Evolutionary conservation across 2,329 filamentous ascomycete genomes (phyloP).

Genomic region (Ceratocystis cacaofunesta): DNA sequence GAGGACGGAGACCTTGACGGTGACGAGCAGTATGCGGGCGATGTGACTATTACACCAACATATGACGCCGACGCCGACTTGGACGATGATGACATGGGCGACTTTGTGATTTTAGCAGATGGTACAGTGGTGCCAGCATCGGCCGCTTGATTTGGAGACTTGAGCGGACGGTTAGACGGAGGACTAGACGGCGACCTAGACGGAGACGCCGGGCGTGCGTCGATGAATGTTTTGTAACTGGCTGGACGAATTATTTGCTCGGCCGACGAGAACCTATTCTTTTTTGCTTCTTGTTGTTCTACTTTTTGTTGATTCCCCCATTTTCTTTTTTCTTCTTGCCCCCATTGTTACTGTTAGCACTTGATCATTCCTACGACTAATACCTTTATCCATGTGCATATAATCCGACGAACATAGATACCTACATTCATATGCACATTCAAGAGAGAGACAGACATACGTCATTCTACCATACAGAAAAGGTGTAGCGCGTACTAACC

Average conservation of each 20-base stretch:
- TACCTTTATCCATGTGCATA: not conserved
- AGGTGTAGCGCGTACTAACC: no score
- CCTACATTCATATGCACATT: not conserved
- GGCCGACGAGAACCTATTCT: not conserved
- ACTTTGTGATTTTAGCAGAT: constrained; percentile 16
- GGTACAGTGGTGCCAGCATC: constrained; percentile 14
- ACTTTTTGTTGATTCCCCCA: not conserved
- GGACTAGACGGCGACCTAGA: no score
- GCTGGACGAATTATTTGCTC: not conserved
- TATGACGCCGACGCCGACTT: constrained; percentile 4
- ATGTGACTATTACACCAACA: constrained; percentile 6
- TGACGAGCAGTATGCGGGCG: constrained; percentile 16
- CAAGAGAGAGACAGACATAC: no score
- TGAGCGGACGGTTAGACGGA: no score
- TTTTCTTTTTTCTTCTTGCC: not conserved
- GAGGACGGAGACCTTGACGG: constrained; percentile 22
- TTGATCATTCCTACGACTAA: constrained; percentile 1
- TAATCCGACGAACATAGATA: constrained; percentile 1
- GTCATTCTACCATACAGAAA: no score
- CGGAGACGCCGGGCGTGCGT: no score
- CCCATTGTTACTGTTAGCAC: not conserved
- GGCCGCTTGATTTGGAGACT: not conserved
- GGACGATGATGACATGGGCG: constrained; percentile 15
- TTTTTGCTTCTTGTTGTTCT: not conserved
- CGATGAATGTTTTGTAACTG: not conserved